Conservation (phyloP, 805 yeast species). For the Metschnikowia chrysomelidarum region DNA sequence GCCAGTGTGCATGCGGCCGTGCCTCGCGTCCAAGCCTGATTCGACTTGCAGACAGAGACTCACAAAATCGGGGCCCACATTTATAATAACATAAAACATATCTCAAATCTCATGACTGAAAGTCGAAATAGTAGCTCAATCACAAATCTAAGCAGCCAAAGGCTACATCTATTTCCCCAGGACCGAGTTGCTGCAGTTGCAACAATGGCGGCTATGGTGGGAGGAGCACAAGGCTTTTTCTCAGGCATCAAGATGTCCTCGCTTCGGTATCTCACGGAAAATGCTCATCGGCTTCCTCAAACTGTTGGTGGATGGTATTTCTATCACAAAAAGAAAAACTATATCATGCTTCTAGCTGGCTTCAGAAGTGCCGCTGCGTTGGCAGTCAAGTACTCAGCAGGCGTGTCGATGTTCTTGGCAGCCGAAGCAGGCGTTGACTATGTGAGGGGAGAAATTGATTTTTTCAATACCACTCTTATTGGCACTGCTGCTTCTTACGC, state of each 20-base stretch:
- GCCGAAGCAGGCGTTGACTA: conserved; percentile 62
- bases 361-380: conserved; percentile 45
- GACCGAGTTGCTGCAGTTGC: conserved; percentile 46
- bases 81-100: too few species aligned
- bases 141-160: conserved; percentile 49
- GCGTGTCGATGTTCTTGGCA: conserved; percentile 52
- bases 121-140: too few species aligned
- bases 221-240: conserved; percentile 58
- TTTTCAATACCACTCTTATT: conserved; percentile 60
- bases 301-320: conserved; percentile 85
- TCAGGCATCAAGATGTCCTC: conserved; percentile 57
- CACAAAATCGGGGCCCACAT: too few species aligned
- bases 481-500: conserved; percentile 50
- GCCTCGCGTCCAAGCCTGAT: too few species aligned
- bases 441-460: conserved; percentile 50
- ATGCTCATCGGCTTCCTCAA: conserved; percentile 76
- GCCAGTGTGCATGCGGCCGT: too few species aligned
- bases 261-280: conserved; percentile 67
- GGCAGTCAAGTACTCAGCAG: conserved; percentile 34
- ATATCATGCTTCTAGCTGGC: conserved; percentile 62
- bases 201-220: conserved; percentile 32
- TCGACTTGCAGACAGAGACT: too few species aligned
- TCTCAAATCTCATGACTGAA: too few species aligned
- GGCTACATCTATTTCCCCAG: conserved; percentile 51
- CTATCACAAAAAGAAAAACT: conserved; percentile 80